Conservation (phyloP, 345 rosid genomes). For the Salix brachista region DNA sequence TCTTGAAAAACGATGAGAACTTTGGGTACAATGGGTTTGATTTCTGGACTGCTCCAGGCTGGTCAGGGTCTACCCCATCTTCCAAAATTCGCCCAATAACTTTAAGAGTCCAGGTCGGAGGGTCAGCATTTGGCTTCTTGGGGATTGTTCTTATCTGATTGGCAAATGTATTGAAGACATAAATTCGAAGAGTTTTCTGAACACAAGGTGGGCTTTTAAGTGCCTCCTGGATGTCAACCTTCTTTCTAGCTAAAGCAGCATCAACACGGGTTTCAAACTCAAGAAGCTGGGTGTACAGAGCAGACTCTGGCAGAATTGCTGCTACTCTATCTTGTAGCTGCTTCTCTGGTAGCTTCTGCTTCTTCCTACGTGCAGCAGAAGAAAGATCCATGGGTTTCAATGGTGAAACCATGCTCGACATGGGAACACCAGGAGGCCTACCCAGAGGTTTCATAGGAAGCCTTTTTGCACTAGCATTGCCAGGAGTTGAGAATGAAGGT, state of each 20-base stretch:
- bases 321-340: conserved; percentile 89
- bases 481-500: conserved; percentile 62
- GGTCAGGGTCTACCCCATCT: conserved; percentile 92
- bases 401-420: conserved; percentile 56
- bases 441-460: conserved; percentile 67
- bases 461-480: conserved; percentile 50
- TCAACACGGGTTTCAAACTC: conserved; percentile 93
- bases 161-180: conserved; percentile 80
- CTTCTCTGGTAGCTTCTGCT: conserved; percentile 91
- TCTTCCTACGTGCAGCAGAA: conserved; percentile 77
- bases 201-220: conserved; percentile 84
- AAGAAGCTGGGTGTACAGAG: conserved; percentile 91
- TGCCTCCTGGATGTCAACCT: conserved; percentile 93
- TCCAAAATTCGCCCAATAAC: conserved; percentile 91
- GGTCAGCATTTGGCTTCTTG: conserved; percentile 78
- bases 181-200: conserved; percentile 89
- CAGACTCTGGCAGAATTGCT: conserved; percentile 92
- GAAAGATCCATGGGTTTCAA: conserved; percentile 74
- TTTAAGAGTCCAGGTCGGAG: conserved; percentile 92
- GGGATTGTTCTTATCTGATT: conserved; percentile 81
- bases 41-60: conserved; percentile 75
- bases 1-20: conserved; percentile 90
- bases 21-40: conserved; percentile 68
- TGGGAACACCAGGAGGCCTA: conserved; percentile 70
- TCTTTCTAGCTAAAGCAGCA: conserved; percentile 85